Base-by-base conservation (phyloP, 2,329 filamentous ascomycete genomes). In the Torrubiella hemipterigena region DNA sequence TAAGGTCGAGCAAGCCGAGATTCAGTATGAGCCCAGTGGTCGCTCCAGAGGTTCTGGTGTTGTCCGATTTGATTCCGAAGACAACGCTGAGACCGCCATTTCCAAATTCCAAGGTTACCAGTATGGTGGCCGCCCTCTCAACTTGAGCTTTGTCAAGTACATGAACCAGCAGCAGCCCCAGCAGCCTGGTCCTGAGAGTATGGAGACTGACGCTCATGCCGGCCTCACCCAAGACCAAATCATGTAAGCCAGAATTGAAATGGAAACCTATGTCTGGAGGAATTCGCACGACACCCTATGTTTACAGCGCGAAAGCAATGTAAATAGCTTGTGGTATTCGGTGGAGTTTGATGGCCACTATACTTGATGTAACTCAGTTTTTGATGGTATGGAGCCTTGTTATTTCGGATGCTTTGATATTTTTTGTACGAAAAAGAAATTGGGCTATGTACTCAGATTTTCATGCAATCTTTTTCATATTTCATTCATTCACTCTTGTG, bases 51-150 rank as follows among this genome's bases (percentile, higher is more conserved):
- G 91, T 41, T 91, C 83, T 36, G 91, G 91, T 52, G 91, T 98
- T n/a, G 91, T 98, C 34, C 79, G 91, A 39, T 96, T 98, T 52
- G 84, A 93, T 50, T 73, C 61, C 32, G 62, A 74, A 12, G 77
- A 87, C 7, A 93, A 86, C 40, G 86, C 91, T 2, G 86, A 94
- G 47, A 95, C 86, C 15, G 81, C 89, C 27, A 96, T 98, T 47
- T 74, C 84, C 49, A 98, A 98, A 56, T 98, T 98, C 64, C 89
- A 91, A 45, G 86, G 86, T 34, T 98, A 98, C 54, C 84, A 94
- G 55, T 98, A 98, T 49, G 91, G 91, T 42, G 87, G 87, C 33
- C 85, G 91, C 43, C 91, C 91, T 46, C 77, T 98, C 38, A 86
- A 87, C 35, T 69, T 98, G 49, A 89, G 79, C 55, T 96, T 83